A percentile compares a stretch with the other conserved stretches of the same genome.
Evolutionary conservation across 2,329 filamentous ascomycete species (phyloP).

Genomic region (Rhexocercosporidium sp.): DNA sequence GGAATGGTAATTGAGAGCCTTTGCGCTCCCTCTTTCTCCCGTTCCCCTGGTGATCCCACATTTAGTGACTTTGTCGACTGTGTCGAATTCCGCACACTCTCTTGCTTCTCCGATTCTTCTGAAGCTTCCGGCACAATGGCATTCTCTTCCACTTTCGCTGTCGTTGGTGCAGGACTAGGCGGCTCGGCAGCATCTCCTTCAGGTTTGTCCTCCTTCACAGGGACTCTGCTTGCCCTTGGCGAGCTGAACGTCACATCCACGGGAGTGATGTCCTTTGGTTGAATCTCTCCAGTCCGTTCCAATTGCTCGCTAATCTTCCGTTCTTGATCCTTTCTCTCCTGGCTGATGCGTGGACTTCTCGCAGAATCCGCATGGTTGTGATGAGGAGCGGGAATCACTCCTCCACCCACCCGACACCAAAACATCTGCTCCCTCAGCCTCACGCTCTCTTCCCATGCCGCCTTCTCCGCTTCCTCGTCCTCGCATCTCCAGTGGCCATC

Average conservation of each 20-base stretch:
- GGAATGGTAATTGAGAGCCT: conserved; percentile 48
- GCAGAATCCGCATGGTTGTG: conserved; percentile 30
- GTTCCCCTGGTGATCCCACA: conserved; percentile 28
- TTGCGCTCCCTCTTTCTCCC: conserved; percentile 39
- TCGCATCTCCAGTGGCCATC: conserved; percentile 91
- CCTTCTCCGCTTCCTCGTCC: conserved; percentile 81
- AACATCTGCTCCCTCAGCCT: conserved; percentile 94
- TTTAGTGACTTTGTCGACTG: conserved; percentile 33
- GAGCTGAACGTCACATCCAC: conserved; percentile 21
- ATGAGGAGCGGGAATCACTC: conserved; percentile 70
- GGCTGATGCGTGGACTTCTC: conserved; percentile 37
- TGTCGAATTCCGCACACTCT: conserved; percentile 29
- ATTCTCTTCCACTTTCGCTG: conserved; percentile 11
- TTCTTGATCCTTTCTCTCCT: conserved; percentile 39
- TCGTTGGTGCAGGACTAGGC: conserved; percentile 9
- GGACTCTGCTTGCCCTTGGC: conserved; percentile 19
- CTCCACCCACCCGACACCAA: conserved; percentile 91
- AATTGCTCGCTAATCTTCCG: conserved; percentile 39
- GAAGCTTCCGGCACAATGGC: conserved; percentile 2
- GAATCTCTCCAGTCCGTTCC: conserved; percentile 38
- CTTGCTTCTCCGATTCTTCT: conserved; percentile 16
- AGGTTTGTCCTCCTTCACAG: conserved; percentile 18
- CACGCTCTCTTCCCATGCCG: conserved; percentile 94
- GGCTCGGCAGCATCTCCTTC: conserved; percentile 27
- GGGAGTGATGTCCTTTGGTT: conserved; percentile 40